Base-by-base conservation (phyloP, 768 basidiomycete species). In the Paxillus ammoniavirescens region DNA sequence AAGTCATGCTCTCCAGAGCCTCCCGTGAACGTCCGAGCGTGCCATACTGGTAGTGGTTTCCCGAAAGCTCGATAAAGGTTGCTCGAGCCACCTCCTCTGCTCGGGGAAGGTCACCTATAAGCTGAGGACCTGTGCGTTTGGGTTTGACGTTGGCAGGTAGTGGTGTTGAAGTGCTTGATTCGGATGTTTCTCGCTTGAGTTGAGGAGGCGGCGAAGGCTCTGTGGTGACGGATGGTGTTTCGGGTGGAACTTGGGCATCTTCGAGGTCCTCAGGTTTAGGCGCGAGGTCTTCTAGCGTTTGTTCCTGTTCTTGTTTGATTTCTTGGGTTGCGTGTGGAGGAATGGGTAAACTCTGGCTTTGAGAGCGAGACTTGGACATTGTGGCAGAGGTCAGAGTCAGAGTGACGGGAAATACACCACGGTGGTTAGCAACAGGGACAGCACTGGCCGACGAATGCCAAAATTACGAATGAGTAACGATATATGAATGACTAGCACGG, bases 1-100 rank as follows among this genome's bases (percentile, higher is more conserved):
- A 99, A 21, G 86, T 83, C 88, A 94, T 92, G 72, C 91, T 89
- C 75, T 98, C 97, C 64, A 89, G 80, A 50, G 86, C 80, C 73
- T 96, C 92, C 65, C 88, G 84, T 49, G 90, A 91, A 62, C 83
- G 82, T n/a, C 96, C 96, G 51, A 98, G 74, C 30, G 85, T 80
- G 67, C 84, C 86, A 72, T 86, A 86, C 76, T 96, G 93, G 69
- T 97, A 97, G 63, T 84, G 85, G 69, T 93, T 96, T 65, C 75
- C 80, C 56, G 71, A 60, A 63, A 98, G 84, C 72, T 90, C 82
- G 57, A 71, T 73, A 67, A 96, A 98, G 8, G 81, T 86, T 59
- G 72, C 75, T 55, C 86, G 70, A 40, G 94, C 95, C 14, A 77
- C 83, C 49, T 82, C 75, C 62, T 87, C 83, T 30, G 93, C 93